phyloP scores from a whole-genome alignment of 192 early-diverging fungal species.

The Podila minutissima region DNA sequence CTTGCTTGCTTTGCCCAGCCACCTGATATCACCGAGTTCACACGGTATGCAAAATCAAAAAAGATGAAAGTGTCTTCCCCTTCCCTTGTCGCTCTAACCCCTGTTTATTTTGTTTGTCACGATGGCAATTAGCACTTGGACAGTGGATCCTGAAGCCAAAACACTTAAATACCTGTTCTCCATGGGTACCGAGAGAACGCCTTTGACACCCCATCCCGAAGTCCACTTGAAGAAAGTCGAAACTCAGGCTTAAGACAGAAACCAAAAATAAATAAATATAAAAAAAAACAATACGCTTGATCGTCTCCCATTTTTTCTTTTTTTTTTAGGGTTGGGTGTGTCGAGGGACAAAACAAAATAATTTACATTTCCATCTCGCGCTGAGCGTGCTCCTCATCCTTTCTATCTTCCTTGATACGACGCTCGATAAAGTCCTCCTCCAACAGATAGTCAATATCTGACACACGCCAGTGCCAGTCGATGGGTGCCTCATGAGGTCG shows the following conservation, averaged over 20 bases:
- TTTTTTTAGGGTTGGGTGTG: neutral
- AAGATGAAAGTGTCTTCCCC: no score
- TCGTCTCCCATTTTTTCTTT: neutral
- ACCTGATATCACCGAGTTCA: slow-evolving; percentile 35
- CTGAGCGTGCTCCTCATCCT: slow-evolving; percentile 44
- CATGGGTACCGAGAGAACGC: slow-evolving; percentile 35
- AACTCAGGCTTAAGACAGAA: neutral
- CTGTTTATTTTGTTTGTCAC: no score
- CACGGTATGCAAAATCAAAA: slow-evolving; percentile 6
- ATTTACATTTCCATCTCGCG: slow-evolving; percentile 43
- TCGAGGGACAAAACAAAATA: neutral
- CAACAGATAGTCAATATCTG: slow-evolving; percentile 62
- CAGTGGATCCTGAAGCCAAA: slow-evolving; percentile 17
- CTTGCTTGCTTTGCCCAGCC: neutral
- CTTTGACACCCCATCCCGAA: slow-evolving; percentile 18
- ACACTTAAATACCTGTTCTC: slow-evolving; percentile 31
- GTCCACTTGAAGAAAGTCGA: slow-evolving; percentile 26
- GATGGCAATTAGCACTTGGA: slow-evolving; percentile 19
- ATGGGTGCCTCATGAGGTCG: slow-evolving; percentile 46
- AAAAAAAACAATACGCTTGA: neutral
- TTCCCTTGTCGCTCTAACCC: neutral
- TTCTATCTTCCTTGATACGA: slow-evolving; percentile 28
- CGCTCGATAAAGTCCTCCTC: slow-evolving; percentile 55
- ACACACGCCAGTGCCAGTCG: slow-evolving; percentile 61
- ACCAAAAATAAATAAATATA: no score